A percentile compares a stretch with the other conserved stretches of the same genome.
Conservation (phyloP, 2,329 filamentous ascomycete species). For the Leptodontidium sp. region DNA sequence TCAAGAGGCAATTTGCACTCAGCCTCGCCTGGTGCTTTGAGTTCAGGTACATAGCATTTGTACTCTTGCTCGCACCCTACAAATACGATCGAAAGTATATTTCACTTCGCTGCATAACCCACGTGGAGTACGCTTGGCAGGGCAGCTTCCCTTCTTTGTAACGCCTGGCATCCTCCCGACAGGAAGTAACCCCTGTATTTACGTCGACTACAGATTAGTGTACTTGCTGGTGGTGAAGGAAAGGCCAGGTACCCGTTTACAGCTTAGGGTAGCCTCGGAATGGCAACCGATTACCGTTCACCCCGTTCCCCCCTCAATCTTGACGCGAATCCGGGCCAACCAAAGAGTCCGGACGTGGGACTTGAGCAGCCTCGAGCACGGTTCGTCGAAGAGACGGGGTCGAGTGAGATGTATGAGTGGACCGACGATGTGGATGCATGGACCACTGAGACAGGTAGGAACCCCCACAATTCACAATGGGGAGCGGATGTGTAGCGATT, state of each 20-base stretch:
- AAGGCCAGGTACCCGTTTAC: neutral
- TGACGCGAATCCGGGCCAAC: neutral
- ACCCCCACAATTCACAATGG: neutral
- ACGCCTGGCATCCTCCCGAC: neutral
- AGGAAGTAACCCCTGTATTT: neutral
- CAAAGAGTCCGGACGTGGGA: neutral
- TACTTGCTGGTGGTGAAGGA: neutral
- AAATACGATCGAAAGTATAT: neutral
- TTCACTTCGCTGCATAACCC: neutral
- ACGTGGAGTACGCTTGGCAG: slow-evolving; percentile 3
- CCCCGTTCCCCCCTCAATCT: neutral
- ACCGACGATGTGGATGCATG: slow-evolving; percentile 4
- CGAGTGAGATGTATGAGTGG: neutral
- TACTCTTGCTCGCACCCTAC: neutral
- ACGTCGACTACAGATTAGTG: neutral
- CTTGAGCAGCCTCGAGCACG: neutral
- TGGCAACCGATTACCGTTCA: neutral
- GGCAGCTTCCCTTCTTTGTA: neutral
- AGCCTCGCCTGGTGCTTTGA: neutral
- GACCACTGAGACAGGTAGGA: neutral
- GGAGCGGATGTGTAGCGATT: neutral
- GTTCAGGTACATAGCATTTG: neutral
- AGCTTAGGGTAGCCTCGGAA: slow-evolving; percentile 4
- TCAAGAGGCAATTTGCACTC: neutral
- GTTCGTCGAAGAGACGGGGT: neutral